Percentiles rank a stretch among this genome's conserved stretches.
These are phyloP conservation scores for Podila minutissima DNA, from an alignment of 192 early-diverging fungal genomes.

Conservation along the genomic window DNA sequence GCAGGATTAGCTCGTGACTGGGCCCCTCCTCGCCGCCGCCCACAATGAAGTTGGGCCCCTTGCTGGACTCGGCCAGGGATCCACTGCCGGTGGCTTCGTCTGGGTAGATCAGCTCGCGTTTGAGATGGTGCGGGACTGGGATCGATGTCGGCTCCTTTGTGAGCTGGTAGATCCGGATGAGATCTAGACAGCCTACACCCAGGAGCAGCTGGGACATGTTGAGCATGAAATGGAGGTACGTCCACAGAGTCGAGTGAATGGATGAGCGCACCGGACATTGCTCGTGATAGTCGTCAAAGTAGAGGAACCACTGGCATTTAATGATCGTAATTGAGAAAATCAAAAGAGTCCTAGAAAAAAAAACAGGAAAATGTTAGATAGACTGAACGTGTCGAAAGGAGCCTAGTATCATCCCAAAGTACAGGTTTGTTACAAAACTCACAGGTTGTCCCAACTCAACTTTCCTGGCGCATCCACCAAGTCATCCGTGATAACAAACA, in stretches of 20 bases:
- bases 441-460: slow-evolving; percentile 53
- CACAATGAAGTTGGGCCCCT: background rate
- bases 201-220: slow-evolving; percentile 59
- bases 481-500: slow-evolving; percentile 30
- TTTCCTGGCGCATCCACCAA: slow-evolving; percentile 41
- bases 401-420: background rate
- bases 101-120: background rate
- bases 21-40: background rate
- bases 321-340: slow-evolving; percentile 59
- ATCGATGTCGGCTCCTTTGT: background rate
- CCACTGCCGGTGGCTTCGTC: slow-evolving; percentile 2
- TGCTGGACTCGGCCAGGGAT: background rate
- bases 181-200: slow-evolving; percentile 58
- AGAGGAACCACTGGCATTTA: slow-evolving; percentile 60
- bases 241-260: slow-evolving; percentile 47
- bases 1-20: background rate
- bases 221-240: slow-evolving; percentile 61
- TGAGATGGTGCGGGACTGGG: background rate
- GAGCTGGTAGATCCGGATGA: slow-evolving; percentile 47
- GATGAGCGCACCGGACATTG: slow-evolving; percentile 39
- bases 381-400: too few species aligned
- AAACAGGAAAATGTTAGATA: background rate
- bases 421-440: background rate
- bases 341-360: slow-evolving; percentile 31
- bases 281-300: slow-evolving; percentile 62